phyloP scores from a whole-genome alignment of 1,284 basidiomycete species.

The Vanrija sp. region DNA sequence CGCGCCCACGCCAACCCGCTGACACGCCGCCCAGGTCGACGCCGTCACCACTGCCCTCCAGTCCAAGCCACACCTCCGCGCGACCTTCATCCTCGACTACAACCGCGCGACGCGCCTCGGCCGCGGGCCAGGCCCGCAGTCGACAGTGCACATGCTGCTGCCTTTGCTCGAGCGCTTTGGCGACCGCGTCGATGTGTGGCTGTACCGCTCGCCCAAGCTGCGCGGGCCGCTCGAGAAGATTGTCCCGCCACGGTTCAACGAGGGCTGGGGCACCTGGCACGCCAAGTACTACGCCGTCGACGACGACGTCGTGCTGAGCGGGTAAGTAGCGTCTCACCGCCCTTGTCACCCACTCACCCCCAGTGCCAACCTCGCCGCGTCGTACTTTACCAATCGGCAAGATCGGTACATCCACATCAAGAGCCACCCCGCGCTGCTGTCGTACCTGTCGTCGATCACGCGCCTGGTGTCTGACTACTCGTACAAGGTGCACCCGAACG shows the following conservation, averaged over 20 bases:
- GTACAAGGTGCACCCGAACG: constrained; percentile 50
- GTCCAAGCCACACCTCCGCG: constrained; percentile 60
- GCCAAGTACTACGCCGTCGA: constrained; percentile 94
- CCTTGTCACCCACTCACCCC: too few species aligned
- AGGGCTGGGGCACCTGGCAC: constrained; percentile 98
- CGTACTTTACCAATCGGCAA: constrained; percentile 93
- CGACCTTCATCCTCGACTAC: constrained; percentile 78
- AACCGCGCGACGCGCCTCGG: constrained; percentile 81
- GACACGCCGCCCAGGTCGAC: constrained; percentile 56
- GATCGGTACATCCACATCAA: constrained; percentile 85
- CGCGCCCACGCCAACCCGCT: neutral
- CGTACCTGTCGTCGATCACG: constrained; percentile 81
- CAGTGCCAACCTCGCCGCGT: constrained; percentile 80
- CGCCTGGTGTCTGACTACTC: constrained; percentile 68
- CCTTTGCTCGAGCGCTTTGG: constrained; percentile 70
- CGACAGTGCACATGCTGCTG: constrained; percentile 69
- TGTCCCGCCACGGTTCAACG: constrained; percentile 89
- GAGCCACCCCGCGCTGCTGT: constrained; percentile 61
- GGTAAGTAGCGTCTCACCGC: constrained; percentile 35
- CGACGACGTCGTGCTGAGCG: constrained; percentile 85
- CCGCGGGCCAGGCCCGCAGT: constrained; percentile 50
- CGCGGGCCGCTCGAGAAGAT: constrained; percentile 67
- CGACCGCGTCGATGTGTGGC: constrained; percentile 67
- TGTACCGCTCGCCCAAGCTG: constrained; percentile 83
- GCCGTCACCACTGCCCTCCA: constrained; percentile 61